These are phyloP conservation scores for Parascedosporium putredinis DNA, from an alignment of 2,329 filamentous ascomycete species.

Conservation along the genomic window DNA sequence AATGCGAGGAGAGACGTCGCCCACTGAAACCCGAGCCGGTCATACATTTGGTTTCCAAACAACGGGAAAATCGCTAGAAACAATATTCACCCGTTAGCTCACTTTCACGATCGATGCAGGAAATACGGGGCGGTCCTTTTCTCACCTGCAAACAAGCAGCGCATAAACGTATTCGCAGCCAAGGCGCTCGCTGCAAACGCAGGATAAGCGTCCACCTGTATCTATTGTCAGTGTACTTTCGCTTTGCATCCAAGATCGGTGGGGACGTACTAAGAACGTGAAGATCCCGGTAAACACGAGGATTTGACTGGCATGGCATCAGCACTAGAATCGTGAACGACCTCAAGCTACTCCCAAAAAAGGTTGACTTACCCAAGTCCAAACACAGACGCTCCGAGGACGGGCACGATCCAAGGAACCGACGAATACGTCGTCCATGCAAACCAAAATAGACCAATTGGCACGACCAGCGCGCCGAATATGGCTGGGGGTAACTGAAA, in stretches of 20 bases:
- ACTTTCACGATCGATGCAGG: not conserved
- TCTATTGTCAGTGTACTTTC: not conserved
- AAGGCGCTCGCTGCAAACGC: not conserved
- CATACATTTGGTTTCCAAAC: not conserved
- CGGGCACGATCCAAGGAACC: conserved; percentile 68
- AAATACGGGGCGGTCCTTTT: not conserved
- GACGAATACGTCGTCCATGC: conserved; percentile 69
- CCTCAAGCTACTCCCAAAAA: too few relatives aligned
- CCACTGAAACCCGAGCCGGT: not conserved
- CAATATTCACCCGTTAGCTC: too few relatives aligned
- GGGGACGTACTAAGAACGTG: not conserved
- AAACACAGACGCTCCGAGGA: conserved; percentile 63
- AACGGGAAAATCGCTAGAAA: too few relatives aligned
- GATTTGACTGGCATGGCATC: too few relatives aligned
- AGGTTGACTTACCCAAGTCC: conserved; percentile 60
- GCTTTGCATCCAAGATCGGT: not conserved
- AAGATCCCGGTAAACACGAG: not conserved
- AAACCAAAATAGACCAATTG: conserved; percentile 78
- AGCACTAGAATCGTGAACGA: too few relatives aligned
- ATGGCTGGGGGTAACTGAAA: conserved; percentile 72
- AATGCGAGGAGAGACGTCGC: not conserved
- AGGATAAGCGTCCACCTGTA: not conserved
- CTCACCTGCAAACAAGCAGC: not conserved
- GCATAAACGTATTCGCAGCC: not conserved
- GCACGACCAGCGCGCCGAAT: conserved; percentile 64